A percentile compares a stretch with the other conserved stretches of the same genome.
These are phyloP conservation scores for Elymus sibiricus DNA, from an alignment of 176 grass and related monocot genomes.

Conservation along the genomic window DNA sequence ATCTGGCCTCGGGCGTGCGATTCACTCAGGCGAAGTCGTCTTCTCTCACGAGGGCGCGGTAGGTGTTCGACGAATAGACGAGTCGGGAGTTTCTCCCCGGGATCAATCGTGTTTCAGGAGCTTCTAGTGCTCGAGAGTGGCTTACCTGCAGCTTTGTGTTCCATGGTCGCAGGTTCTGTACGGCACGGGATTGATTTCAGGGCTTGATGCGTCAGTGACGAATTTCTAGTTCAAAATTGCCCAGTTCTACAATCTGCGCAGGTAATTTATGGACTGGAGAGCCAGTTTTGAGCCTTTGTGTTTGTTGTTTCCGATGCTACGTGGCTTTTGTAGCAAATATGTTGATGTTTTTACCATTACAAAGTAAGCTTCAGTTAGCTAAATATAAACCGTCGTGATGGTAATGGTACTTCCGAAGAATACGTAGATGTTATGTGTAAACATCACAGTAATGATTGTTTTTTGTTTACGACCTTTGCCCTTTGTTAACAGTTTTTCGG, in stretches of 20 bases:
- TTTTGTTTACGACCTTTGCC: neutral
- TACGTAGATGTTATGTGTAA: neutral
- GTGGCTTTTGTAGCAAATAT: neutral
- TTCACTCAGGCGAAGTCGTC: neutral
- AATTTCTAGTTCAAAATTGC: neutral
- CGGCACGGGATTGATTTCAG: neutral
- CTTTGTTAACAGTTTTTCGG: neutral
- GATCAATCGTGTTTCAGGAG: neutral
- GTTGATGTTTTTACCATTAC: neutral
- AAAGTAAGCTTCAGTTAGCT: neutral
- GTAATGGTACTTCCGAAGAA: neutral
- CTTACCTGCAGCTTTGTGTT: neutral
- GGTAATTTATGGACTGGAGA: conserved; percentile 1
- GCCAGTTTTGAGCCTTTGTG: neutral
- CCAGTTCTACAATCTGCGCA: neutral
- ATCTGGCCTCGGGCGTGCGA: neutral
- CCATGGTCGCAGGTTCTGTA: neutral
- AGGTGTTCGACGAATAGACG: conserved; percentile 35
- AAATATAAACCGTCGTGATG: neutral
- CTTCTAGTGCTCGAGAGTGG: neutral
- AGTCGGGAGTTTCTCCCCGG: neutral
- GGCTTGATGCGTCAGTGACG: neutral
- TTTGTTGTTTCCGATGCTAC: neutral
- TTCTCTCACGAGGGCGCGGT: neutral
- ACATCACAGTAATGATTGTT: neutral